phyloP scores from a whole-genome alignment of 192 early-diverging fungal genomes.

The Endogone sp. region DNA sequence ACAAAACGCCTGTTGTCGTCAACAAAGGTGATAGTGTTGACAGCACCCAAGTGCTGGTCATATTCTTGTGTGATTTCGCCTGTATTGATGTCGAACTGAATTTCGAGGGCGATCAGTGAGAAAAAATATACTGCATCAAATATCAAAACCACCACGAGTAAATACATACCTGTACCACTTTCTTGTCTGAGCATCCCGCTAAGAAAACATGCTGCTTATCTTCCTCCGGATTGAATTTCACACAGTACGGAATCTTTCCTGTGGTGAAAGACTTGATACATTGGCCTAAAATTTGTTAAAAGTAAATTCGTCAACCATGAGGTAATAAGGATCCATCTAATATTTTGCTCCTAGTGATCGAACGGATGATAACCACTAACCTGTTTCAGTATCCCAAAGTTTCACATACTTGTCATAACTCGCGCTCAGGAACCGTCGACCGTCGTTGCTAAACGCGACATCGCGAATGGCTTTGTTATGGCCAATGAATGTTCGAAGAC shows the following conservation, averaged over 20 bases:
- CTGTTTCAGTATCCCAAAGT: constrained; percentile 98
- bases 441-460: constrained; percentile 87
- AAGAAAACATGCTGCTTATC: constrained; percentile 87
- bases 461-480: constrained; percentile 93
- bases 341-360: neutral
- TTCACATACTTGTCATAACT: constrained; percentile 92
- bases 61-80: constrained; percentile 91
- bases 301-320: constrained; percentile 4
- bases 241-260: constrained; percentile 81
- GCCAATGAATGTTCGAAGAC: constrained; percentile 83
- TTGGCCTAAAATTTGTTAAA: constrained; percentile 44
- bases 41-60: constrained; percentile 93
- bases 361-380: constrained; percentile 14
- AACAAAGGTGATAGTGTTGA: constrained; percentile 97
- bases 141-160: neutral
- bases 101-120: no score
- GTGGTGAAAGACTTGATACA: constrained; percentile 75
- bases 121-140: constrained; percentile 2
- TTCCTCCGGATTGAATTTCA: constrained; percentile 86
- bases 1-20: constrained; percentile 93
- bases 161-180: constrained; percentile 58
- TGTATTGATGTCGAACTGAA: constrained; percentile 79
- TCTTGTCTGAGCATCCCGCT: constrained; percentile 90
- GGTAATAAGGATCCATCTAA: constrained; percentile 10
- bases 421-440: constrained; percentile 77